Conservation (phyloP, 768 basidiomycete genomes). For the Boletus sp. region DNA sequence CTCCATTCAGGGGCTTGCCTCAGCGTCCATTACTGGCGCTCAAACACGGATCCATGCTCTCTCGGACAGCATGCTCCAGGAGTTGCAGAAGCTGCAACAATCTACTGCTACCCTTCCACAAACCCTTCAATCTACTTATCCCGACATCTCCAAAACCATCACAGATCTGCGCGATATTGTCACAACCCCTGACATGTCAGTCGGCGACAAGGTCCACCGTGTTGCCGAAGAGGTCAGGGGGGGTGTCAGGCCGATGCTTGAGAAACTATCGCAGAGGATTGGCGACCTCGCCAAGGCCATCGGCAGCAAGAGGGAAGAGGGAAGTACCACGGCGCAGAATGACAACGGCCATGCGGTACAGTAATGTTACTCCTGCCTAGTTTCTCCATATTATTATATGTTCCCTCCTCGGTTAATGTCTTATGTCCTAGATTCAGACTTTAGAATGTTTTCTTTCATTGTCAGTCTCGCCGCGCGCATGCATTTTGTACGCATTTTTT, state of each 20-base stretch:
- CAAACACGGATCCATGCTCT: slow-evolving; percentile 56
- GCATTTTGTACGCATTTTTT: slow-evolving; percentile 22
- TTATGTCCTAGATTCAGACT: slow-evolving; percentile 25
- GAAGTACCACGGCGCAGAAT: not conserved
- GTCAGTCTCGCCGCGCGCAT: slow-evolving; percentile 9
- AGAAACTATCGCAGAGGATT: slow-evolving; percentile 43
- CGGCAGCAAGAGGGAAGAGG: slow-evolving; percentile 29
- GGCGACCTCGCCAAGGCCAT: slow-evolving; percentile 26
- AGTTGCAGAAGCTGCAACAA: slow-evolving; percentile 63
- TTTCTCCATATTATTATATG: slow-evolving; percentile 8
- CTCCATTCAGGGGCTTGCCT: slow-evolving; percentile 55
- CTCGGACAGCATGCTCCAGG: slow-evolving; percentile 61
- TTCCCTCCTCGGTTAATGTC: slow-evolving; percentile 5
- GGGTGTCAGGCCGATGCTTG: slow-evolving; percentile 60
- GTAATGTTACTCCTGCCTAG: slow-evolving; percentile 3
- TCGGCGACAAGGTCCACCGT: slow-evolving; percentile 60
- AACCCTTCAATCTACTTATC: slow-evolving; percentile 56
- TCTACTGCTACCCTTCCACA: slow-evolving; percentile 57
- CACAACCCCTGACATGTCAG: slow-evolving; percentile 48
- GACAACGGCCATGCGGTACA: slow-evolving; percentile 10
- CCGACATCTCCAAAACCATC: slow-evolving; percentile 50
- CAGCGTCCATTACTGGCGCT: slow-evolving; percentile 52
- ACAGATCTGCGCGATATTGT: slow-evolving; percentile 54
- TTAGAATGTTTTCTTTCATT: slow-evolving; percentile 21
- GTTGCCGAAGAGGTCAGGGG: slow-evolving; percentile 57